Evolutionary conservation across 495 filamentous ascomycete species (phyloP), one percentile per base, ranked within the genome.

Genomic region (Daldinia grandis): DNA sequence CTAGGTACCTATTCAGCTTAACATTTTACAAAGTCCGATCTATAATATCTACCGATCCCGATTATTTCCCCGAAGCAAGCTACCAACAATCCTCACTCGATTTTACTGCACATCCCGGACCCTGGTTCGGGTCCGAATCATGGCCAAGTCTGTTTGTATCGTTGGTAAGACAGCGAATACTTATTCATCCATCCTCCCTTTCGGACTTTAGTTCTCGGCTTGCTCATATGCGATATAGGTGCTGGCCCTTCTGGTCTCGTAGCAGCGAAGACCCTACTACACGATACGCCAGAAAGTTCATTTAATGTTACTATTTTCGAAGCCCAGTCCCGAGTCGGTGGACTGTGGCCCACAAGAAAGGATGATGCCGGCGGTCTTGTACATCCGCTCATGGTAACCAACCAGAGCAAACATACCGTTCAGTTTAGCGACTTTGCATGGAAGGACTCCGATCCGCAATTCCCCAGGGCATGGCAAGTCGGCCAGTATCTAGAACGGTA

Each of bases 181-280:
- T 9, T 19, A 31, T 21, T 37, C 30, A 33, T 19, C 1, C 14
- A 49, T 31, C 28, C 19, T 53, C 25, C 40, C 21, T 49, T 9
- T 58, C 27, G 14, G 51, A 9, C 15, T 30, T 49, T 17, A 31
- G 27, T 33, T 37, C 24, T 17, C 9, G 21, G 38, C 10, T 60
- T n/a, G 12, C 64, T 64, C 31, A 68, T 44, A 58, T 38, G 21
- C 5, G 33, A 57, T 53, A 14, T 78, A 88, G 93, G 93, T 55
- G 93, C 90, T 56, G 93, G 93, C 1, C 92, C 93, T 1, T 89
- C 92, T 21, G 93, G 93, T 4, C 87, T 97, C 14, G 90, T 91
- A 30, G 89, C 92, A 1, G 93, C 93, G 64, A 96, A 95, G 78
- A 91, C 89, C 0, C 84, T 97, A 8, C 78, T 94, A 2, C 87